Base-by-base conservation (phyloP, 176 grass and related monocot genomes). In the Cenchrus purpureus region DNA sequence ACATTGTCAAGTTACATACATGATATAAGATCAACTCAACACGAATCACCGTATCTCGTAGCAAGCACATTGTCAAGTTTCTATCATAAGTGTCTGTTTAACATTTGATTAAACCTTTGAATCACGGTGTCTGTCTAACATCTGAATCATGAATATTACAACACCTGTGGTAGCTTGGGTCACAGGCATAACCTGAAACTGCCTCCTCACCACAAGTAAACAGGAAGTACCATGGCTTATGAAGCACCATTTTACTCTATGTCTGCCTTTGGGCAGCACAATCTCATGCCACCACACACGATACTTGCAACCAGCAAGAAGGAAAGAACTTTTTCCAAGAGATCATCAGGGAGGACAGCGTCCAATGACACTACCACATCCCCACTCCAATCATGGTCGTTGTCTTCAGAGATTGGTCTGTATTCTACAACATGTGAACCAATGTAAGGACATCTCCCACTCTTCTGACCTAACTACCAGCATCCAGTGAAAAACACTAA, bases 221-320 rank as follows among this genome's bases (percentile, higher is more conserved):
- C 95, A 97, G 94, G 81, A 97, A 94, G 88, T 97, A 97, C 95
- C 92, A 92, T 79, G 95, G 92, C 66, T 89, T 97, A 76, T 97
- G 92, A 49, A 92, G 86, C 52, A 57, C 81, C 71, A 87, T 85
- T 12, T 81, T 79, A n/a, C 79, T 90, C 86, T 85, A 90, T 10
- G 86, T 83, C 37, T 60, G 74, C 78, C 84, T 84, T 20, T 66
- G 82, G 20, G 88, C 77, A n/a, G 84, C 78, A 97, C 95, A 28
- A 87, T 80, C 42, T 92, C 86, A 20, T 89, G 65, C 95, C 95
- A 97, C 54, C 90, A 97, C 92, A 44, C 80, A 87, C n/a, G 73
- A 94, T 86, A 80, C 92, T 89, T 56, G 67, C 86, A 82, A 97
- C 84, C 60, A 92, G 92, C 72, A 97, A 77, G 74, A 87, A 94